Evolutionary conservation across 768 basidiomycete species (phyloP), one percentile per base, ranked within the genome.

Genomic region (Pholiota molesta): DNA sequence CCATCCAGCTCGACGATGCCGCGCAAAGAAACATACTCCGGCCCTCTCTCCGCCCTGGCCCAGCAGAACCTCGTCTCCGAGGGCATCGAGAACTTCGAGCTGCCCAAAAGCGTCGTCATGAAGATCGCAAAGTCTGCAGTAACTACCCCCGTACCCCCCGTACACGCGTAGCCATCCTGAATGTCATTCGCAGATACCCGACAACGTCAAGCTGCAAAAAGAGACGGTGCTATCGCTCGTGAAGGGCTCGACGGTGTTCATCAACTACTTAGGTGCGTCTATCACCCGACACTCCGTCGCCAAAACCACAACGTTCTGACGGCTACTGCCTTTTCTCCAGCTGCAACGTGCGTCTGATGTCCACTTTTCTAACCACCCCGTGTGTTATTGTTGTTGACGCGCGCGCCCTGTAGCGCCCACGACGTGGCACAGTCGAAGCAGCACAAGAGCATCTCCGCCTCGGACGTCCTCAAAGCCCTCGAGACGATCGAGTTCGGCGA

Each of bases 161-260:
- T 31, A 17, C 55, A 44, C 14, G n/a, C 51, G 26, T 37, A 21
- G 3, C 4, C 26, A 4, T 26, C 26, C 26, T 26, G n/a, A 42
- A 7, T 14, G 31, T 21, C 17, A n/a, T 29, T n/a, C 19, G 16
- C 52, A 96, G 95, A 77, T 97, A 3, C 93, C 94, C 6, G 89
- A 94, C 0, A 89, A 87, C 66, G 84, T 89, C 13, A 97, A 97
- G 71, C 74, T 97, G 59, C 92, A 95, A 68, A 97, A 95, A 64
- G 97, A 98, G 61, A 91, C 92, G 0, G 87, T 95, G 0, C 73
- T 91, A 1, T 92, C 94, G 13, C 80, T 97, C 10, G 82, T 91
- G 14, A 95, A 95, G 71, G 90, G 90, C 31, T 94, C 95, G 3
- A 96, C 96, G 0, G 91, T 98, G 55, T 99, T 98, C 73, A 95